Evolutionary conservation across 768 basidiomycete species (phyloP), one percentile per base, ranked within the genome.

Genomic region (Myochromella boudieri): DNA sequence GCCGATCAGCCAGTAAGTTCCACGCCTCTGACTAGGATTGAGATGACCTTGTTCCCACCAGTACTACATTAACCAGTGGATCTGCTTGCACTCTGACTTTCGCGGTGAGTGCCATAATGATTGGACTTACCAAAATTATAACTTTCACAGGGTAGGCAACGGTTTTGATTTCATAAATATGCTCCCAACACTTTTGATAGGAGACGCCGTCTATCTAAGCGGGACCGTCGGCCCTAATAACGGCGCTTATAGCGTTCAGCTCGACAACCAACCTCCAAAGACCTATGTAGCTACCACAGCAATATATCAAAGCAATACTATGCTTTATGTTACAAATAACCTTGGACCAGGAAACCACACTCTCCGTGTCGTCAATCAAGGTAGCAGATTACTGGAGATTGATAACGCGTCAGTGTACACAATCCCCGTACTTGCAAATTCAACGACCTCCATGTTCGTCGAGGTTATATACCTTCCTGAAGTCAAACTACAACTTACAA

Each of bases 371-470:
- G 61, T 58, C 20, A 73, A 70, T 37, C 48, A 55, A 15, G 46
- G 14, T 6, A 52, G 39, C 3, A 55, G 59, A 42, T 42, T 43
- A 2, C 55, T 70, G 6, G 36, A 58, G 18, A 58, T 74, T 22
- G 65, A 71, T 36, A 64, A 67, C 28, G 72, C 72, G 11, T n/a
- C 5, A n/a, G 38, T 50, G 8, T 40, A 45, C 37, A 45, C 42
- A 4, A n/a, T 37, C 20, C 20, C 28, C 4, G 7, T 34, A 6
- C 18, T 34, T 34, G 6, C 18, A n/a, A 34, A 34, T 17, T 12
- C 14, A 6, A 34, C 33, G 18, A n/a, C n/a, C n/a, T 17, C 33
- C 14, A 17, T 34, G 33, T 34, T n/a, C n/a, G n/a, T n/a, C n/a
- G 18, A 34, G 33, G 14, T 14, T 17, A n/a, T 17, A 34, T 6